phyloP scores from a whole-genome alignment of 805 yeast species.

The Starmerella bombi region DNA sequence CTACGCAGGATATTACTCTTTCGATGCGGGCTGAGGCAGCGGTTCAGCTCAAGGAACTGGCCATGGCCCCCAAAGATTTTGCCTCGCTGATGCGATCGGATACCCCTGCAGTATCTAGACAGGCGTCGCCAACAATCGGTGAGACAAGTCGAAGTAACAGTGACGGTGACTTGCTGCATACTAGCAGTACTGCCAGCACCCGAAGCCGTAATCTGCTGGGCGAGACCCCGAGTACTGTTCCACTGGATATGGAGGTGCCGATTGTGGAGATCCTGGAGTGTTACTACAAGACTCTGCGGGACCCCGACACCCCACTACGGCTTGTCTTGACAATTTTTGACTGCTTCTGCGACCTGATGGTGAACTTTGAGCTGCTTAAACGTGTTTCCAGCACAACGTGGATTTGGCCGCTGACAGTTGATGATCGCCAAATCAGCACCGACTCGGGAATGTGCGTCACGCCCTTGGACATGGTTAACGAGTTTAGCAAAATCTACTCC shows the following conservation, averaged over 20 bases:
- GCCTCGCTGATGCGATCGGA: background rate
- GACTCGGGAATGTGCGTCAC: background rate
- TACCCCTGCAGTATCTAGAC: background rate
- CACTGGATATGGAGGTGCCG: conserved; percentile 3
- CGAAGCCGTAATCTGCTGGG: background rate
- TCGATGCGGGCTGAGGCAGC: conserved; percentile 30
- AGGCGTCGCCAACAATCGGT: background rate
- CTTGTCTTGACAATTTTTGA: conserved; percentile 7
- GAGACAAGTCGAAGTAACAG: background rate
- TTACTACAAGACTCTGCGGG: conserved; percentile 5
- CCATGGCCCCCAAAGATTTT: conserved; percentile 7
- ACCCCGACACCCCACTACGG: conserved; percentile 6
- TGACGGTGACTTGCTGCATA: background rate
- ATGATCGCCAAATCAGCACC: too few species aligned
- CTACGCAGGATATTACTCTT: conserved; percentile 21
- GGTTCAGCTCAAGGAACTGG: conserved; percentile 23
- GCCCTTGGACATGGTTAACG: background rate
- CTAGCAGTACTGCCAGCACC: background rate
- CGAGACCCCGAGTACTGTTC: background rate
- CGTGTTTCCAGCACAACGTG: conserved; percentile 2
- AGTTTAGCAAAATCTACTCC: background rate
- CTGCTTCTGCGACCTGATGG: conserved; percentile 7
- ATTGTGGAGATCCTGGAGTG: conserved; percentile 11
- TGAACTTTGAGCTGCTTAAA: conserved; percentile 1
- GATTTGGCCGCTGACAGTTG: conserved; percentile 2